Percentiles rank a stretch among this genome's conserved stretches.
Evolutionary conservation across 129 eudicot species (phyloP).

Genomic region (Oenanthe sinensis): DNA sequence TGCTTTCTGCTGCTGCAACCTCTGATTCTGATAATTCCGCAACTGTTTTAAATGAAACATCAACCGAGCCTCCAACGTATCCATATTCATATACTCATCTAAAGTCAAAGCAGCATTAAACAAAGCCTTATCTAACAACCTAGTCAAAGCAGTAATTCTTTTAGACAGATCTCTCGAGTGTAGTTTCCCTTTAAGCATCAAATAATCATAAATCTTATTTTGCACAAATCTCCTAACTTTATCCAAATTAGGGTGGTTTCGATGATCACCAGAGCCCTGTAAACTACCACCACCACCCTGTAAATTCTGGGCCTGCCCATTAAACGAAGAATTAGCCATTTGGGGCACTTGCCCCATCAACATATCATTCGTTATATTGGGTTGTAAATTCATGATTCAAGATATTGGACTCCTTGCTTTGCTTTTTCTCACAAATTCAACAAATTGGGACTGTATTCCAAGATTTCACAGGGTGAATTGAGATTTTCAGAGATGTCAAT

Average conservation of each 20-base stretch:
- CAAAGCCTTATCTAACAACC: background rate
- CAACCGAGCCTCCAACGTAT: background rate
- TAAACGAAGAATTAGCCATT: background rate
- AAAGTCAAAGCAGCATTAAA: background rate
- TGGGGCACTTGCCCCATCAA: background rate
- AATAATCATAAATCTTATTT: background rate
- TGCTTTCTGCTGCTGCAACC: too few species aligned
- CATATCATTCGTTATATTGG: background rate
- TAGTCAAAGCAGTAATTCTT: background rate
- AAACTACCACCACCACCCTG: background rate
- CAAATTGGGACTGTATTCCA: background rate
- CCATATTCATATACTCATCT: background rate
- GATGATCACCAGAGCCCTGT: conserved; percentile 25
- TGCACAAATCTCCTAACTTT: background rate
- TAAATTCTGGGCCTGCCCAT: conserved; percentile 41
- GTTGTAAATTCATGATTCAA: conserved; percentile 13
- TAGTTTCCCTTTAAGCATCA: background rate
- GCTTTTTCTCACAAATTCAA: conserved; percentile 15
- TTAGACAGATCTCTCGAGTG: background rate
- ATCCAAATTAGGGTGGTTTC: background rate
- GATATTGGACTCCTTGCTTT: too few species aligned
- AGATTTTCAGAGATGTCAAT: background rate
- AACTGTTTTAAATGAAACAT: background rate
- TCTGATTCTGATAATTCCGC: background rate
- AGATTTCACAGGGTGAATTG: background rate